Evolutionary conservation across 225 moss, liverwort and hornwort genomes (phyloP).

Genomic region (Bryoerythrophyllum caledonicum): DNA sequence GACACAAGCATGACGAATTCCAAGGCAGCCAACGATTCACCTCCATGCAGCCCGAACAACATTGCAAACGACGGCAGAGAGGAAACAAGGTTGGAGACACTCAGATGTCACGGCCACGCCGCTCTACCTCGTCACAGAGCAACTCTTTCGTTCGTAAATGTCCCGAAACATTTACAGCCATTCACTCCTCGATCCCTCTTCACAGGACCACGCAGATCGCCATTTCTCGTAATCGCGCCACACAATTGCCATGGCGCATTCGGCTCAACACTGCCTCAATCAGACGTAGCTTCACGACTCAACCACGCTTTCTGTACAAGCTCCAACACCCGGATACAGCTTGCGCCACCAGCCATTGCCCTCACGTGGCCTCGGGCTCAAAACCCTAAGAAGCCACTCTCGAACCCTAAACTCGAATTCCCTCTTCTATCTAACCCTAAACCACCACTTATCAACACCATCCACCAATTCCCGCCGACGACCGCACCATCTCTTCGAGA

Average conservation of each 20-base stretch:
- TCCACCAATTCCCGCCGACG: neutral
- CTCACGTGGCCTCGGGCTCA: neutral
- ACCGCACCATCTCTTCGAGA: neutral
- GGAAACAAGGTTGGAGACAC: neutral
- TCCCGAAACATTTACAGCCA: neutral
- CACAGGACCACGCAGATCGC: neutral
- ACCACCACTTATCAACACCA: constrained; percentile 8
- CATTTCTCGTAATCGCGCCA: constrained; percentile 19
- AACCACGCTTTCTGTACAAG: constrained; percentile 15
- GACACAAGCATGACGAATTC: neutral
- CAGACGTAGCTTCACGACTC: neutral
- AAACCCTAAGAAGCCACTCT: constrained; percentile 13
- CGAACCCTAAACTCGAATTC: constrained; percentile 19
- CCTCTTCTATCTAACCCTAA: constrained; percentile 8
- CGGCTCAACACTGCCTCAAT: constrained; percentile 11
- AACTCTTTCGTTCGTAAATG: neutral
- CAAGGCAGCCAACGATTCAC: neutral
- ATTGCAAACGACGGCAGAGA: neutral
- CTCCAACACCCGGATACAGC: neutral
- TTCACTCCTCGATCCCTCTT: constrained; percentile 22
- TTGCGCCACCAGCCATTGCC: constrained; percentile 9
- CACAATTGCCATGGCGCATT: neutral
- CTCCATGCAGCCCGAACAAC: neutral
- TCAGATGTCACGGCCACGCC: neutral
- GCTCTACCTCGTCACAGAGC: neutral